Conservation (phyloP, 495 filamentous ascomycete genomes). For the Penicillium cinerascens region DNA sequence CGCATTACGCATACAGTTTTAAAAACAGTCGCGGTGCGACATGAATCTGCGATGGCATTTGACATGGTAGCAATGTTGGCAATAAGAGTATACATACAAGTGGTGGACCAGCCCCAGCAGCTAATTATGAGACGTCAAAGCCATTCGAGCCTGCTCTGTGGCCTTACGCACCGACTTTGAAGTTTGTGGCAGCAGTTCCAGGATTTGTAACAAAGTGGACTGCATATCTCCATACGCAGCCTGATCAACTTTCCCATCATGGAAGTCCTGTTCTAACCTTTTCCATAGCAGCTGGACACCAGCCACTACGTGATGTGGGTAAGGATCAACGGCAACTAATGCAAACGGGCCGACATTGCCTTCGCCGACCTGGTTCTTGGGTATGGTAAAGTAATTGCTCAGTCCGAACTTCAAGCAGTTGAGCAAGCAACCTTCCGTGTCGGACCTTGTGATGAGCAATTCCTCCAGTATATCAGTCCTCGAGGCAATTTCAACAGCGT, state of each 20-base stretch:
- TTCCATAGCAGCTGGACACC: conserved; percentile 20
- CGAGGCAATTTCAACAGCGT: conserved; percentile 12
- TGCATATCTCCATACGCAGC: conserved; percentile 8
- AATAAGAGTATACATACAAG: no score
- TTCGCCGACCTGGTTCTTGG: neutral
- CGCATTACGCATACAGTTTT: no score
- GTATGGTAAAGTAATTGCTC: conserved; percentile 12
- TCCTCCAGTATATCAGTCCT: conserved; percentile 17
- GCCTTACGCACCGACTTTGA: conserved; percentile 16
- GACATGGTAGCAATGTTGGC: no score
- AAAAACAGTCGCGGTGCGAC: no score
- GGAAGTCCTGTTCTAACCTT: conserved; percentile 11
- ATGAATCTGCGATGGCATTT: no score
- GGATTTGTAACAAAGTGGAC: conserved; percentile 9
- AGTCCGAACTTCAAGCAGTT: conserved; percentile 19
- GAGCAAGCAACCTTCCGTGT: conserved; percentile 14
- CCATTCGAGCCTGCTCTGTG: conserved; percentile 8
- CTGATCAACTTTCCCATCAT: conserved; percentile 11
- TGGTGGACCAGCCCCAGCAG: no score
- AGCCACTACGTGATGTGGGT: conserved; percentile 18
- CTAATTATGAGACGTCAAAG: neutral
- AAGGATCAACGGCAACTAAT: conserved; percentile 17
- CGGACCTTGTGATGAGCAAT: conserved; percentile 11
- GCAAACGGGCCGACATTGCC: conserved; percentile 1
- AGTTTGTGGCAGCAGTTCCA: conserved; percentile 16